Evolutionary conservation across 345 rosid genomes (phyloP), one percentile per base, ranked within the genome.

Genomic region (Lepidium didymum): DNA sequence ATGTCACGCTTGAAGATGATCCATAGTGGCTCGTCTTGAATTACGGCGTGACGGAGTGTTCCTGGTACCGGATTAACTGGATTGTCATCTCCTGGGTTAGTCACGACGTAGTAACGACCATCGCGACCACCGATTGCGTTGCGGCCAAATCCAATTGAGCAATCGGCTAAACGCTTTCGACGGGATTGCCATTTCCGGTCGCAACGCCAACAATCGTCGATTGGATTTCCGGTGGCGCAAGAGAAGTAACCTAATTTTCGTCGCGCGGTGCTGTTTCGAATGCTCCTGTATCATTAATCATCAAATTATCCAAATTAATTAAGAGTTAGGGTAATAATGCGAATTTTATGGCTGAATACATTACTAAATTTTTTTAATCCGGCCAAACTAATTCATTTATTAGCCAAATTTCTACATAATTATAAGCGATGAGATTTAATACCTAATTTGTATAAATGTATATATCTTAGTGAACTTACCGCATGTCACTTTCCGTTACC

Each of bases 201-300:
- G 33, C 93, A 87, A 29, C 93, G 80, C 96, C 96, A 89, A 59
- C 96, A 87, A 56, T 89, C 93, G 62, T 89, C 96, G 19, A 89
- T 87, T 4, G 96, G 91, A 43, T 89, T 89, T 15, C 93, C 96
- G 0, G 89, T 84, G 36, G 67, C 75, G 67, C 87, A 83, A 0
- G 90, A 85, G 75, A 85, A 81, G 59, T 58, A 85, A n/a, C 90
- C 90, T 67, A 87, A 56, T 2, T 68, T 78, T 58, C 96, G 76
- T 65, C 96, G 73, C n/a, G 79, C 85, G 8, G 97, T 90, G 73
- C 91, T 85, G 63, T 88, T 92, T 29, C 82, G 81, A 34, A 83
- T 82, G 67, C 72, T 79, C 86, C 98, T 92, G 89, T 27, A 2
- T 10, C 38, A 41, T 72, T 47, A 69, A 33, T 69, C 49, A 64